Evolutionary conservation across 2,329 filamentous ascomycete species (phyloP).

Genomic region (Pochonia chlamydosporia): DNA sequence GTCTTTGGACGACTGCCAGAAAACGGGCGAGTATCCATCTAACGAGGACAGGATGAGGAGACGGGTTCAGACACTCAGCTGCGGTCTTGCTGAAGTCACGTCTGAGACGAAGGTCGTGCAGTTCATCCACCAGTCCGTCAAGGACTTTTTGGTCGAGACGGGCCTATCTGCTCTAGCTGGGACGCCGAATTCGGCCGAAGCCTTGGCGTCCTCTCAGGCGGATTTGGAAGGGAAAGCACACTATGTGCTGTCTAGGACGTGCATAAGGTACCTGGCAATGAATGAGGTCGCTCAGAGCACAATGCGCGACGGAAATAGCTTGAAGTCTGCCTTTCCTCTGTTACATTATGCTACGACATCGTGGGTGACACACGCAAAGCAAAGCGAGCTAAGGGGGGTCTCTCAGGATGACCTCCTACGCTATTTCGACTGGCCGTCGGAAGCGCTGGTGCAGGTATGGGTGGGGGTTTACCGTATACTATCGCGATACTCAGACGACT

Average conservation of each 20-base stretch:
- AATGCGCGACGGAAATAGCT: background rate
- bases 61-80: conserved; percentile 17
- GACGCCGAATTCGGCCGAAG: no score
- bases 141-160: conserved; percentile 23
- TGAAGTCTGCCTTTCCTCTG: background rate
- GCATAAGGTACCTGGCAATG: background rate
- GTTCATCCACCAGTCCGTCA: conserved; percentile 29
- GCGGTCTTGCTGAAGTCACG: conserved; percentile 21
- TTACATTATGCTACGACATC: background rate
- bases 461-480: background rate
- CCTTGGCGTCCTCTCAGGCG: background rate
- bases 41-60: no score
- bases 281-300: background rate
- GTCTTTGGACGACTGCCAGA: no score
- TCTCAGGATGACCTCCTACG: background rate
- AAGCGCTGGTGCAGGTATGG: background rate
- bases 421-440: background rate
- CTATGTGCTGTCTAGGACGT: background rate
- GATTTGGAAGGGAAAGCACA: background rate
- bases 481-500: no score
- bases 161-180: conserved; percentile 11
- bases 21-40: no score
- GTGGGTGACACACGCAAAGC: background rate
- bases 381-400: background rate
- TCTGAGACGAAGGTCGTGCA: conserved; percentile 15